These are phyloP conservation scores for Sclerotinia trifoliorum DNA, from an alignment of 2,329 filamentous ascomycete species.

Conservation along the genomic window DNA sequence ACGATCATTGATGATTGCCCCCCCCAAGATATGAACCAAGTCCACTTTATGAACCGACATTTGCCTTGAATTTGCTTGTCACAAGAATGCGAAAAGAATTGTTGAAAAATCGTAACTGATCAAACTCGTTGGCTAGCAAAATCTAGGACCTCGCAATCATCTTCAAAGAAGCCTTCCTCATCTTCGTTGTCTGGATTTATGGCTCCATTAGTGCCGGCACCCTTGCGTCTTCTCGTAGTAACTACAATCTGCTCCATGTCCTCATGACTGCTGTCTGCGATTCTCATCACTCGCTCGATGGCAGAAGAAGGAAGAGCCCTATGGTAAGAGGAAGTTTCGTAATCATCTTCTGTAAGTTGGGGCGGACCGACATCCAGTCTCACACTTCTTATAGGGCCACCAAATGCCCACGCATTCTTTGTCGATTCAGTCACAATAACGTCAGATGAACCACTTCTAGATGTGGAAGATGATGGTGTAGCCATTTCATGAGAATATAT, in stretches of 20 bases:
- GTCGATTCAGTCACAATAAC: constrained; percentile 22
- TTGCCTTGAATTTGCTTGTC: not conserved
- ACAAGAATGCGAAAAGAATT: not conserved
- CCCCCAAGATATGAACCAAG: not conserved
- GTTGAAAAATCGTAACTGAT: constrained; percentile 17
- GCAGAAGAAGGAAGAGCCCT: constrained; percentile 61
- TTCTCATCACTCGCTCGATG: constrained; percentile 60
- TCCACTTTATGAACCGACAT: not conserved
- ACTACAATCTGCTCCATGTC: constrained; percentile 74
- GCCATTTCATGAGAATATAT: constrained; percentile 50
- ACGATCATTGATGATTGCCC: not conserved
- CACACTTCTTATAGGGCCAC: constrained; percentile 51
- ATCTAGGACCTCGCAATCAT: constrained; percentile 88
- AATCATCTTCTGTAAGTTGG: constrained; percentile 52
- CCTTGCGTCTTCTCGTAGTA: constrained; percentile 71
- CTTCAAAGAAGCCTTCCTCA: constrained; percentile 81
- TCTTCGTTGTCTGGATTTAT: constrained; percentile 51
- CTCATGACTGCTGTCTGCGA: constrained; percentile 49
- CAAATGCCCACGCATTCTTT: constrained; percentile 57
- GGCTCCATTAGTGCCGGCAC: constrained; percentile 46
- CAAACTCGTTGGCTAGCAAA: constrained; percentile 72
- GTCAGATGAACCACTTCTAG: constrained; percentile 34
- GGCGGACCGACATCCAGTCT: constrained; percentile 54
- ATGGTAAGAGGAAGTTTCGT: constrained; percentile 49
- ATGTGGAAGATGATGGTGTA: constrained; percentile 32